A percentile compares a stretch with the other conserved stretches of the same genome.
Evolutionary conservation across 257 asterid genomes (phyloP).

Genomic region (Anisodus tanguticus): DNA sequence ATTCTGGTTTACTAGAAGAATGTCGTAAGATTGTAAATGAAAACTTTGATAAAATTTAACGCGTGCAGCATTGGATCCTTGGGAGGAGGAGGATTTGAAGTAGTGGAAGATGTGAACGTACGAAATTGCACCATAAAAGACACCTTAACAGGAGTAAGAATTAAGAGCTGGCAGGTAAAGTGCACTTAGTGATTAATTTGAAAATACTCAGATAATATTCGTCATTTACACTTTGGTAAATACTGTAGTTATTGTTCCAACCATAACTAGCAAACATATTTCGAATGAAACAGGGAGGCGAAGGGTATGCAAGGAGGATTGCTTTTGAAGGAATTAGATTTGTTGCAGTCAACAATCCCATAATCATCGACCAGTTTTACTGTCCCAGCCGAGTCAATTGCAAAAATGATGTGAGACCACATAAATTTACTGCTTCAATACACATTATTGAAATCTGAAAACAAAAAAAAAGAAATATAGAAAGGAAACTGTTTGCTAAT

Average conservation of each 20-base stretch:
- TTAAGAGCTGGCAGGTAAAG: constrained; percentile 62
- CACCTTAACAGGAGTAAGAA: constrained; percentile 63
- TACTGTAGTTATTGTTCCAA: background rate
- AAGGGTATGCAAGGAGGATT: constrained; percentile 64
- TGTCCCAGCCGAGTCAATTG: constrained; percentile 64
- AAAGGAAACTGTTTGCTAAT: background rate
- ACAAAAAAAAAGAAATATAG: background rate
- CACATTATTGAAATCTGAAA: background rate
- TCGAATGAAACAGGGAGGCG: constrained; percentile 55
- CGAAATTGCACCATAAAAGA: constrained; percentile 57
- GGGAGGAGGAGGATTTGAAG: constrained; percentile 61
- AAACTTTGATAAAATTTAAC: background rate
- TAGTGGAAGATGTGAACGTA: constrained; percentile 63
- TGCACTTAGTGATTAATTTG: background rate
- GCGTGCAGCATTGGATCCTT: constrained; percentile 60
- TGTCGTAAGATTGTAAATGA: background rate
- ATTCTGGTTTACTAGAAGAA: background rate
- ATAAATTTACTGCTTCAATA: background rate
- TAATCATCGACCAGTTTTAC: constrained; percentile 64
- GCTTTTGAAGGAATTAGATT: constrained; percentile 55
- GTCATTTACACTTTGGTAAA: background rate
- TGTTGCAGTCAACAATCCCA: constrained; percentile 58
- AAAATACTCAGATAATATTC: background rate
- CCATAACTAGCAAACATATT: constrained; percentile 2
- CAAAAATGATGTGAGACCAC: constrained; percentile 49